Percentiles rank a stretch among this genome's conserved stretches.
phyloP scores from a whole-genome alignment of 345 rosid species.

The Euphorbia pulcherrima region DNA sequence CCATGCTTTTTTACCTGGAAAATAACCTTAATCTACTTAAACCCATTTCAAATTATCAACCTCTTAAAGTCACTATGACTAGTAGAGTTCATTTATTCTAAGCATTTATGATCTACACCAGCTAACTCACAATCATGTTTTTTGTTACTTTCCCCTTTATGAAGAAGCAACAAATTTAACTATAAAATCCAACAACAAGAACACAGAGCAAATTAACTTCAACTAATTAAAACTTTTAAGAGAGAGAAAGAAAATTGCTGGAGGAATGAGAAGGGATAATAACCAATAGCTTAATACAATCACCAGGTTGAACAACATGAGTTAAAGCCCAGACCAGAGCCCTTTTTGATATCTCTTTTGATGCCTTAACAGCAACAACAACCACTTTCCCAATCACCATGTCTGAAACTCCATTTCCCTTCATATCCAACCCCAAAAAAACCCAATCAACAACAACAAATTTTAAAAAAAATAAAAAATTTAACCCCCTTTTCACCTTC shows the following conservation, averaged over 20 bases:
- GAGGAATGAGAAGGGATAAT: constrained; percentile 60
- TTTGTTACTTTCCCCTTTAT: not conserved
- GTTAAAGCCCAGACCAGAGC: constrained; percentile 97
- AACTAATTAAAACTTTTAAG: not conserved
- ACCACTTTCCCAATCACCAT: constrained; percentile 53
- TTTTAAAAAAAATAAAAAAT: constrained; percentile 36
- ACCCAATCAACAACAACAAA: constrained; percentile 28
- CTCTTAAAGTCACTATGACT: constrained; percentile 6
- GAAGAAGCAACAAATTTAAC: not conserved
- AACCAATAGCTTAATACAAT: constrained; percentile 78
- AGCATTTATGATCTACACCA: not conserved
- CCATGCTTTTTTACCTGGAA: constrained; percentile 73
- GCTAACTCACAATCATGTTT: not conserved
- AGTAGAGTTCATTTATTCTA: not conserved
- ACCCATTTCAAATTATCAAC: constrained; percentile 14
- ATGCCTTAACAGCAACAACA: constrained; percentile 89
- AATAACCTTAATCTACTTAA: constrained; percentile 1
- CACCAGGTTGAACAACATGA: constrained; percentile 94
- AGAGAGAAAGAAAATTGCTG: constrained; percentile 32
- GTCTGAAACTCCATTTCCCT: constrained; percentile 36
- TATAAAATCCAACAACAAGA: no score
- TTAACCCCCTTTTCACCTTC: constrained; percentile 14
- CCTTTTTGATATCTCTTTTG: constrained; percentile 76
- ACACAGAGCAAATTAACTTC: not conserved
- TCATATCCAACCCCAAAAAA: constrained; percentile 15